Conservation (phyloP, 2,329 filamentous ascomycete species). For the Apiospora koreana region DNA sequence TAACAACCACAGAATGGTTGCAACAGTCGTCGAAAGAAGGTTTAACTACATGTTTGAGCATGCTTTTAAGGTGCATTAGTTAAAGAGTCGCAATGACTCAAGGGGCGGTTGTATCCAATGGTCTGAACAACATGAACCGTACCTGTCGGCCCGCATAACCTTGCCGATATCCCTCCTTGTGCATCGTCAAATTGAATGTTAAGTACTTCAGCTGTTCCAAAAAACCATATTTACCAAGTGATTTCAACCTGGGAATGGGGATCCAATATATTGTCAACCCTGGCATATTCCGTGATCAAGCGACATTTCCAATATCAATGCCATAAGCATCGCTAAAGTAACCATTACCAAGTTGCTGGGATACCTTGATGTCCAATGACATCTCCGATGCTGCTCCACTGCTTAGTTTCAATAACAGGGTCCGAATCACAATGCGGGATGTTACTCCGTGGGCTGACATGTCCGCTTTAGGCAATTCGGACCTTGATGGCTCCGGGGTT, state of each 20-base stretch:
- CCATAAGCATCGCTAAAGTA: not conserved
- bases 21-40: too few relatives aligned
- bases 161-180: too few relatives aligned
- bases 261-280: not conserved
- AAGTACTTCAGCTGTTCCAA: too few relatives aligned
- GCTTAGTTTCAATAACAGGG: not conserved
- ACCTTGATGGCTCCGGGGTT: slow-evolving; percentile 2
- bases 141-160: too few relatives aligned
- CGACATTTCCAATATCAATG: not conserved
- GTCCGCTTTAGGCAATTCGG: slow-evolving; percentile 7
- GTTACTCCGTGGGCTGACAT: not conserved
- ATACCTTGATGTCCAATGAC: not conserved
- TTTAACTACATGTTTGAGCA: not conserved
- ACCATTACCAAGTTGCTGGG: not conserved
- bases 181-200: too few relatives aligned
- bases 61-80: not conserved
- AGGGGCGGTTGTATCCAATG: not conserved
- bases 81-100: not conserved
- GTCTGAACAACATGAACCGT: too few relatives aligned
- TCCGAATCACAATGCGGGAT: not conserved
- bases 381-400: not conserved
- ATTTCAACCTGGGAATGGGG: too few relatives aligned
- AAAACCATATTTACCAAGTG: too few relatives aligned
- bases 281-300: not conserved
- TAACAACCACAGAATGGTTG: too few relatives aligned